Percentiles rank a stretch among this genome's conserved stretches.
Conservation (phyloP, 1,284 basidiomycete species). For the Puccinia triticina region DNA sequence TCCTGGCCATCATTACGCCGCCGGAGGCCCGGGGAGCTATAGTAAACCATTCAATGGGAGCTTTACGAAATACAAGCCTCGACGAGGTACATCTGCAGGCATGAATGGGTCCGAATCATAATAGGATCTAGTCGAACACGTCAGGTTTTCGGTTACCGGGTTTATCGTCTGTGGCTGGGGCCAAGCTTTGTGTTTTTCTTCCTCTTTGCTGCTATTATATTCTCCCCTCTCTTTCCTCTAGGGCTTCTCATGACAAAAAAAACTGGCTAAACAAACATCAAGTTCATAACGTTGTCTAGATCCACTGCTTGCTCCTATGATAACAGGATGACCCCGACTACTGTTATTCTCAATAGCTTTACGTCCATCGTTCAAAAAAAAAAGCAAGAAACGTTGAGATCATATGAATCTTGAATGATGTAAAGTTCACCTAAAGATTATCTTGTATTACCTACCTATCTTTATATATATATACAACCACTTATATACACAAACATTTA, state of each 20-base stretch:
- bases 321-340: too few relatives aligned
- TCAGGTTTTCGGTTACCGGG: neutral
- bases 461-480: neutral
- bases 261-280: too few relatives aligned
- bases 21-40: neutral
- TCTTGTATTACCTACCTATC: neutral
- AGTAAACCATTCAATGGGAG: constrained; percentile 25
- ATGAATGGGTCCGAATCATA: constrained; percentile 7
- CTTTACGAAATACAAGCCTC: constrained; percentile 24
- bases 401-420: neutral
- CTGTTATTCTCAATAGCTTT: too few relatives aligned
- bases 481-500: neutral
- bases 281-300: too few relatives aligned
- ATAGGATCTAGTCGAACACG: neutral
- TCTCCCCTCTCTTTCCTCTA: too few relatives aligned
- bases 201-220: neutral
- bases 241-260: too few relatives aligned
- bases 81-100: neutral
- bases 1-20: constrained; percentile 6
- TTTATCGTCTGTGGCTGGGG: neutral
- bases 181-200: neutral
- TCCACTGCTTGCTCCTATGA: too few relatives aligned
- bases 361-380: too few relatives aligned
- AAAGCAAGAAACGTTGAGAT: neutral
- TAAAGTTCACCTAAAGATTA: neutral